phyloP scores from a whole-genome alignment of 2,329 filamentous ascomycete species.

The Phaeosphaeria sp. region DNA sequence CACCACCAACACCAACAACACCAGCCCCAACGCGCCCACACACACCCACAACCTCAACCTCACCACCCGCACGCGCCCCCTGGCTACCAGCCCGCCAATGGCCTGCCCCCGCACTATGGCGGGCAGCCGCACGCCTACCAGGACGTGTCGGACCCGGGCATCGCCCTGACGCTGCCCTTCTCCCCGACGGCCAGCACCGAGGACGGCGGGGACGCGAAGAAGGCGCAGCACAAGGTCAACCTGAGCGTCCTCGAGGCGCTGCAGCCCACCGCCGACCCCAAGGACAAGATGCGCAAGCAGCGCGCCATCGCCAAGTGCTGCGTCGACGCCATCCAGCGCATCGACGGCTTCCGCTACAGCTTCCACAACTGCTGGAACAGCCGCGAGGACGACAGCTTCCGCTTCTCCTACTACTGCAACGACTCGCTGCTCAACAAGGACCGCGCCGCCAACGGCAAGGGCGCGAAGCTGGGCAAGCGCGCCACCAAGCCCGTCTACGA shows the following conservation, averaged over 20 bases:
- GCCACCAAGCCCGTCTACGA: conserved; percentile 57
- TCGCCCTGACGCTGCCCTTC: conserved; percentile 33
- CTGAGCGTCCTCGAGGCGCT: conserved; percentile 47
- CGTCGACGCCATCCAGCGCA: conserved; percentile 52
- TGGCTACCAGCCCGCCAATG: conserved; percentile 39
- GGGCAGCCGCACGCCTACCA: conserved; percentile 26
- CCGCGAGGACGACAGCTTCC: conserved; percentile 54
- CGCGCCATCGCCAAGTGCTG: conserved; percentile 56
- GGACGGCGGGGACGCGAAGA: conserved; percentile 17
- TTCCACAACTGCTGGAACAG: conserved; percentile 59
- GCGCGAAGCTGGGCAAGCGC: conserved; percentile 45
- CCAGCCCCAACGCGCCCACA: not conserved
- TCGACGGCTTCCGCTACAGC: conserved; percentile 57
- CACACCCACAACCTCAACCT: conserved; percentile 6
- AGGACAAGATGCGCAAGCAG: conserved; percentile 54
- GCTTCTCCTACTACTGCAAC: conserved; percentile 59
- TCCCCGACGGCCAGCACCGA: conserved; percentile 12
- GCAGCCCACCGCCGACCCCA: conserved; percentile 43
- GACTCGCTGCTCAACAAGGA: conserved; percentile 60
- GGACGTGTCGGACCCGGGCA: conserved; percentile 32
- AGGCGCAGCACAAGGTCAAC: conserved; percentile 31
- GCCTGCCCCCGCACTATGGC: conserved; percentile 27
- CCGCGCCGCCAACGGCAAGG: conserved; percentile 55
- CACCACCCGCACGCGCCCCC: conserved; percentile 27
- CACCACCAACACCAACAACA: not conserved